Evolutionary conservation across 1,284 basidiomycete species (phyloP), one percentile per base, ranked within the genome.

Genomic region (Apiotrichum domesticum): DNA sequence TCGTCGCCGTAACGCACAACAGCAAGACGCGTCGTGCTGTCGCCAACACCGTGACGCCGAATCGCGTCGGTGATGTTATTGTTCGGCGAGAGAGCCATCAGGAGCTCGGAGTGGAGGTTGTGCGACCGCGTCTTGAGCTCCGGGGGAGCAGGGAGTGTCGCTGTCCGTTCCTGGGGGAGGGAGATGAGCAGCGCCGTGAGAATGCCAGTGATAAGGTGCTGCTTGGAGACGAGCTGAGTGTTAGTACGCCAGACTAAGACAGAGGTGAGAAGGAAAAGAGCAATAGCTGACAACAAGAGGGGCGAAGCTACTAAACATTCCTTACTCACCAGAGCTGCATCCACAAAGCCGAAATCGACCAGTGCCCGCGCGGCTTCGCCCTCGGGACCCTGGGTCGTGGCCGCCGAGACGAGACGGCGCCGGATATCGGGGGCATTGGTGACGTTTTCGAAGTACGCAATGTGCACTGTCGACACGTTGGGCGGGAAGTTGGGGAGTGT

Each of bases 31-130:
- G 78, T 80, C n/a, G 83, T 85, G 4, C 71, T 74, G 42, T 87
- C 84, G 0, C 85, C 85, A 3, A 95, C 80, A 4, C 93, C 92
- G 66, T 91, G 93, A 56, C 88, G 82, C 55, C 84, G 81, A 60
- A 96, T 84, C 0, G 87, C 87, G 66, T 96, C 92, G 3, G 85
- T 84, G 55, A 96, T 95, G 71, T 92, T 94, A 65, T 90, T 88
- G 15, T 86, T 88, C 1, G 90, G 88, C 63, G 87, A 89, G 46
- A 96, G 79, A 15, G 82, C 78, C 80, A 87, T 90, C 10, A 96
- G 79, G 52, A 96, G 82, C 72, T 96, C 92, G 0, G 88, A 90
- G 70, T 95, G 73, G 21, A 75, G 52, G 58, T 75, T 75, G 57
- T 75, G 73, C 6, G 71, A 66, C n/a, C 66, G 62, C 0, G 70